phyloP scores from a whole-genome alignment of 2,329 filamentous ascomycete genomes.

The Didymella pinodella region DNA sequence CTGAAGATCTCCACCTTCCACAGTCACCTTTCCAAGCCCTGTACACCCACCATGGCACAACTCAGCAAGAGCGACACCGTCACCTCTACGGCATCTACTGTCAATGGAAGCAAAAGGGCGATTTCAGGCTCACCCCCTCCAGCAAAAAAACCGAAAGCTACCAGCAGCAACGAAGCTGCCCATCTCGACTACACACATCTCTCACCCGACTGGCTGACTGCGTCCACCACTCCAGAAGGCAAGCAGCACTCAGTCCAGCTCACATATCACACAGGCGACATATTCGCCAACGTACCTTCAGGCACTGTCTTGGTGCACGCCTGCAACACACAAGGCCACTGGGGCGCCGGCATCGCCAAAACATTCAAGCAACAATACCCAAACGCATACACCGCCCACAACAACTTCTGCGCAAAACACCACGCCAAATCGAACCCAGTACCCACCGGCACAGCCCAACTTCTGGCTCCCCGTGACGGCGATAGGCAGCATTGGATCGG shows the following conservation, averaged over 20 bases:
- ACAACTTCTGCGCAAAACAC: conserved; percentile 54
- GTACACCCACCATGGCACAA: too few relatives aligned
- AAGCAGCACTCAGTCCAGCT: conserved; percentile 17
- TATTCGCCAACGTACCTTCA: conserved; percentile 61
- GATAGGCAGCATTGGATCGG: conserved; percentile 61
- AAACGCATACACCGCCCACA: conserved; percentile 58
- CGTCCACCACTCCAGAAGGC: background rate
- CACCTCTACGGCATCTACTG: background rate
- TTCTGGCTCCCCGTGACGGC: conserved; percentile 61
- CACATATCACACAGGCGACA: conserved; percentile 52
- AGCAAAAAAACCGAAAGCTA: conserved; percentile 1
- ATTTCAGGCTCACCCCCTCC: background rate
- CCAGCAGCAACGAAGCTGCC: background rate
- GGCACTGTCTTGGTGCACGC: conserved; percentile 64
- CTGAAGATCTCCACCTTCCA: too few relatives aligned
- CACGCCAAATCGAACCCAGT: conserved; percentile 36
- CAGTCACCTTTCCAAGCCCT: too few relatives aligned
- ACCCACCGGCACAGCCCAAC: conserved; percentile 57
- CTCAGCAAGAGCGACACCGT: background rate
- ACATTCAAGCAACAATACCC: conserved; percentile 62
- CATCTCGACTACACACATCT: conserved; percentile 27
- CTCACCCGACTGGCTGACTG: conserved; percentile 3
- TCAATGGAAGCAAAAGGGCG: background rate
- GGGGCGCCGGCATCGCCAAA: conserved; percentile 66
- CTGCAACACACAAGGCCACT: conserved; percentile 65